Evolutionary conservation across 164 flowering plant species (phyloP), one percentile per base, ranked within the genome.

Genomic region (Litsea cubeba): DNA sequence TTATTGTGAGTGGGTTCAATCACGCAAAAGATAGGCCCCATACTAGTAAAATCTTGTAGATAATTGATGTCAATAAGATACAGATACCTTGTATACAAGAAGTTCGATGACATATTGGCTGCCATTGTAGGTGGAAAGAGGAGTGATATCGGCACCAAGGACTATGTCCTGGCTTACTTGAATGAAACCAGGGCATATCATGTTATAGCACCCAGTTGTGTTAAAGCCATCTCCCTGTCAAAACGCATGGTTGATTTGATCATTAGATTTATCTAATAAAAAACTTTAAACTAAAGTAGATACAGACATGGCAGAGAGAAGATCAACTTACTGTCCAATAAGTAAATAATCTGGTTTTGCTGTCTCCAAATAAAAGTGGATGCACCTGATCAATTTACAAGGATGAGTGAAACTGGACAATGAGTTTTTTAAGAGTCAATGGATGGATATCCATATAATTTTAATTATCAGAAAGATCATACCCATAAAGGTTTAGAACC

Each of bases 201-300:
- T 88, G 73, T 92, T 91, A 86, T 88, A 91, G 77, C 95, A 92
- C 50, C 97, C 97, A 0, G 96, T 89, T 14, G 84, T 87, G 67
- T 88, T 89, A 76, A 89, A 88, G 12, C 90, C 35, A 12, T 58
- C 71, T 46, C 64, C 50, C 76, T 74, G 62, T 40, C 5, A 22
- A 40, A 57, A 24, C 5, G 18, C 17, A 54, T 68, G 18, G 2
- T 15, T 24, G 12, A 67, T 11, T 35, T 18, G 30, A 32, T 20
- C 22, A 68, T 22, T 4, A 15, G 50, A 7, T 68, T 54, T 54
- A 15, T 54, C n/a, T 12, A 54, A 54, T 54, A 1, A 54, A 54
- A 18, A 15, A 17, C 12, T 54, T 20, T 3, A 63, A 63, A 25
- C 17, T 2, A 12, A 25, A 23, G 46, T 23, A 63, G 12, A 6